phyloP scores from a whole-genome alignment of 23 red algal species.

The Gracilaria vermiculophylla region DNA sequence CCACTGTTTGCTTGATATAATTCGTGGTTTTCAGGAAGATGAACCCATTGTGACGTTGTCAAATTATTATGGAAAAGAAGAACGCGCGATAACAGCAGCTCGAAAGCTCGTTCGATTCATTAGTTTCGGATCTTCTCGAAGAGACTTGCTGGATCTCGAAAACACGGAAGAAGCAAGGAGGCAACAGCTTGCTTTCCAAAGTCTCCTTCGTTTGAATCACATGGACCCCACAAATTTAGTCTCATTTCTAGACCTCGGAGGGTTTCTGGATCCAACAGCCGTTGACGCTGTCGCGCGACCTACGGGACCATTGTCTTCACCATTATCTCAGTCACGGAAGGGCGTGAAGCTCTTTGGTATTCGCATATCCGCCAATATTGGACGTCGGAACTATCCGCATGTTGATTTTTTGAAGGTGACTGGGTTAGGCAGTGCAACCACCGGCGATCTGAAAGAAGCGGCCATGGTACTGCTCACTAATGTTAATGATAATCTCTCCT shows the following conservation, averaged over 20 bases:
- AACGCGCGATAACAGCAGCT: slow-evolving; percentile 14
- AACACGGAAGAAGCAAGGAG: slow-evolving; percentile 68
- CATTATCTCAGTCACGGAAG: slow-evolving; percentile 59
- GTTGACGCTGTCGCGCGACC: slow-evolving; percentile 69
- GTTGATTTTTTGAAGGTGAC: slow-evolving; percentile 72
- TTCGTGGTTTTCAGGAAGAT: slow-evolving; percentile 65
- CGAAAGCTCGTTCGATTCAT: slow-evolving; percentile 59
- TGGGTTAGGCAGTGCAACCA: slow-evolving; percentile 71
- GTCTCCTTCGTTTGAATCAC: slow-evolving; percentile 62
- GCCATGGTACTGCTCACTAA: slow-evolving; percentile 41
- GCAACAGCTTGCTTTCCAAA: slow-evolving; percentile 67
- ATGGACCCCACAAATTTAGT: slow-evolving; percentile 46
- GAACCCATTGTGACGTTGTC: not conserved
- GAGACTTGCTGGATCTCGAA: slow-evolving; percentile 56
- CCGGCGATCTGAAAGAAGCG: slow-evolving; percentile 73
- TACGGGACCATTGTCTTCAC: slow-evolving; percentile 64
- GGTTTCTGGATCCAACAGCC: slow-evolving; percentile 72
- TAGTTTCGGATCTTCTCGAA: slow-evolving; percentile 49
- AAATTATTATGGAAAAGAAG: slow-evolving; percentile 22
- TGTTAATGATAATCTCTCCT: slow-evolving; percentile 4
- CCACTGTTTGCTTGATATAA: slow-evolving; percentile 71
- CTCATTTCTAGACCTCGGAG: slow-evolving; percentile 60
- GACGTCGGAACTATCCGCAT: slow-evolving; percentile 51
- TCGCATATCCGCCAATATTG: slow-evolving; percentile 40
- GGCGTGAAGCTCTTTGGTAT: slow-evolving; percentile 47